These are phyloP conservation scores for Physcomitrellopsis africana DNA, from an alignment of 225 moss, liverwort and hornwort species.

Conservation along the genomic window DNA sequence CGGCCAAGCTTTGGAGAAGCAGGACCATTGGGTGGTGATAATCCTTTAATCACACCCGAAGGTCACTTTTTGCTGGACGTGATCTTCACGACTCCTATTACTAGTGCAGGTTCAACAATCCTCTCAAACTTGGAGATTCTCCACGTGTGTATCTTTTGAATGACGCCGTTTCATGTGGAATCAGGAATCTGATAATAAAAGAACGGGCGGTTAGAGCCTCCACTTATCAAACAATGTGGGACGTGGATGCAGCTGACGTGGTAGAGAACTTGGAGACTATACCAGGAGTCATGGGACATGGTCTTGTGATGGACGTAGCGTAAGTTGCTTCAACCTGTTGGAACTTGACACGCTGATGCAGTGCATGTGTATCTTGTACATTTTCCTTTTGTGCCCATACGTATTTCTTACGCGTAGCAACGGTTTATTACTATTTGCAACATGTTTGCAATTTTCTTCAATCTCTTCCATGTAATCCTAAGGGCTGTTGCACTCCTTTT, in stretches of 20 bases:
- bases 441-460: not conserved
- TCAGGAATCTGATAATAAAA: slow-evolving; percentile 10
- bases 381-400: not conserved
- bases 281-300: slow-evolving; percentile 63
- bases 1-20: slow-evolving; percentile 67
- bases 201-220: not conserved
- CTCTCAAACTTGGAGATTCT: not conserved
- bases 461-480: not conserved
- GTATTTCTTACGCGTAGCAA: not conserved
- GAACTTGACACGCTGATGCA: slow-evolving; percentile 14
- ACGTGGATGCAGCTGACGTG: slow-evolving; percentile 53
- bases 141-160: not conserved
- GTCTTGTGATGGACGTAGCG: slow-evolving; percentile 64
- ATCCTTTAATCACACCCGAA: slow-evolving; percentile 61
- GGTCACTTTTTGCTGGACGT: slow-evolving; percentile 67
- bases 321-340: slow-evolving; percentile 34
- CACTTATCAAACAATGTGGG: slow-evolving; percentile 17
- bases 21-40: slow-evolving; percentile 65
- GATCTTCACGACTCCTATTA: slow-evolving; percentile 63
- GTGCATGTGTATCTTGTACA: slow-evolving; percentile 6
- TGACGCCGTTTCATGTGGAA: slow-evolving; percentile 9
- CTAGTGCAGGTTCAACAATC: slow-evolving; percentile 44
- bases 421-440: not conserved
- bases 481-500: slow-evolving; percentile 2
- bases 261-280: slow-evolving; percentile 60